Evolutionary conservation across 257 asterid species (phyloP).

Genomic region (Handroanthus guayacan): DNA sequence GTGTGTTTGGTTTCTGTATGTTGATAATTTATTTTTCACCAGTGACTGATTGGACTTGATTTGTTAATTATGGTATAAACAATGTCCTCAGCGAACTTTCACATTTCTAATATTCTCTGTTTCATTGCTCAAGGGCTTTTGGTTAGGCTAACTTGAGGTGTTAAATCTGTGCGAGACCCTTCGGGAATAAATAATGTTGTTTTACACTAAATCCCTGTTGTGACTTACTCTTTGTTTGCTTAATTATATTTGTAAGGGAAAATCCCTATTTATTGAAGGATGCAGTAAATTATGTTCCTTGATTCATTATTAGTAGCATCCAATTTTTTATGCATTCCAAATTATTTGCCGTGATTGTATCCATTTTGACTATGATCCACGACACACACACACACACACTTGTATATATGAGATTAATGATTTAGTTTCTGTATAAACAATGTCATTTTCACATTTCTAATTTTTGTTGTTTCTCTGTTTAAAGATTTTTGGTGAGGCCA

Average conservation of each 20-base stretch:
- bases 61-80: background rate
- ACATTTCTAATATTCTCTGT: background rate
- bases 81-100: background rate
- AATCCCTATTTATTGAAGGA: background rate
- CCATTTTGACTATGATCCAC: conserved; percentile 32
- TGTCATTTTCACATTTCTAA: background rate
- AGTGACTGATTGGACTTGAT: background rate
- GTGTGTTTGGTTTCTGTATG: conserved; percentile 46
- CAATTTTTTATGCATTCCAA: conserved; percentile 62
- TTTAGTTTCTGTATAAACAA: background rate
- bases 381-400: background rate
- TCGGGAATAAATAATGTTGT: background rate
- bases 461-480: background rate
- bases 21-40: background rate
- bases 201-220: background rate
- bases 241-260: background rate
- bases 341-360: conserved; percentile 72
- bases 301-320: conserved; percentile 21
- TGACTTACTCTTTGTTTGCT: background rate
- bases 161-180: background rate
- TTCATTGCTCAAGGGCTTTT: background rate
- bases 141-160: background rate
- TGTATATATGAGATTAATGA: background rate
- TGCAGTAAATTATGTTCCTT: background rate
- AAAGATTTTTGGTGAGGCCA: background rate